A percentile compares a stretch with the other conserved stretches of the same genome.
These are phyloP conservation scores for Papiliotrema laurentii DNA, from an alignment of 1,284 basidiomycete species.

Conservation along the genomic window DNA sequence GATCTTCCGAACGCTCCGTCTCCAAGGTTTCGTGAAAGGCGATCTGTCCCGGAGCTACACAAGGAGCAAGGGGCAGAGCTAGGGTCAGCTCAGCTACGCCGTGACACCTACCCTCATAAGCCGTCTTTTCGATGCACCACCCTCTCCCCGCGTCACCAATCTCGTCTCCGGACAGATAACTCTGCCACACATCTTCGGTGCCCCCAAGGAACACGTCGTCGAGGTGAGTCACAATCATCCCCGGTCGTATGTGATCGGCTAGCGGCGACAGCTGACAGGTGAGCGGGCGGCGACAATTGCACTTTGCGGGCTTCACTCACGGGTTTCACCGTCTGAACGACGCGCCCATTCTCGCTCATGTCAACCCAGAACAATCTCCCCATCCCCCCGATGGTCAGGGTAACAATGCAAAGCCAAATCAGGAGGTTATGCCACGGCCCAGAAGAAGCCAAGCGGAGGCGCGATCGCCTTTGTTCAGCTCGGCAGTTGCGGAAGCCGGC, in stretches of 20 bases:
- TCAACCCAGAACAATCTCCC: slow-evolving; percentile 31
- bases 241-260: slow-evolving; percentile 21
- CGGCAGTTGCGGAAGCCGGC: neutral
- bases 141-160: slow-evolving; percentile 20
- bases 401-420: slow-evolving; percentile 20
- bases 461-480: slow-evolving; percentile 19
- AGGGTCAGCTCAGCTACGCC: neutral
- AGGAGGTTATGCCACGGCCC: slow-evolving; percentile 44
- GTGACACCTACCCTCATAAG: slow-evolving; percentile 9
- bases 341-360: slow-evolving; percentile 15
- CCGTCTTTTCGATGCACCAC: slow-evolving; percentile 25
- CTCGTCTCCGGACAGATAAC: slow-evolving; percentile 21
- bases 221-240: slow-evolving; percentile 36
- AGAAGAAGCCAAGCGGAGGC: slow-evolving; percentile 36
- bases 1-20: neutral
- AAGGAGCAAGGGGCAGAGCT: slow-evolving; percentile 10
- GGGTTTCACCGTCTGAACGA: slow-evolving; percentile 25
- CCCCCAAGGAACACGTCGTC: slow-evolving; percentile 32
- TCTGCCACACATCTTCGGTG: slow-evolving; percentile 21
- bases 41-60: slow-evolving; percentile 7
- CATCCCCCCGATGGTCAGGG: slow-evolving; percentile 16
- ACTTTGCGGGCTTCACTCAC: slow-evolving; percentile 13
- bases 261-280: slow-evolving; percentile 24
- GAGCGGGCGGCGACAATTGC: neutral
- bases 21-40: slow-evolving; percentile 6